phyloP scores from a whole-genome alignment of 257 asterid genomes.

The Coffea eugenioides region DNA sequence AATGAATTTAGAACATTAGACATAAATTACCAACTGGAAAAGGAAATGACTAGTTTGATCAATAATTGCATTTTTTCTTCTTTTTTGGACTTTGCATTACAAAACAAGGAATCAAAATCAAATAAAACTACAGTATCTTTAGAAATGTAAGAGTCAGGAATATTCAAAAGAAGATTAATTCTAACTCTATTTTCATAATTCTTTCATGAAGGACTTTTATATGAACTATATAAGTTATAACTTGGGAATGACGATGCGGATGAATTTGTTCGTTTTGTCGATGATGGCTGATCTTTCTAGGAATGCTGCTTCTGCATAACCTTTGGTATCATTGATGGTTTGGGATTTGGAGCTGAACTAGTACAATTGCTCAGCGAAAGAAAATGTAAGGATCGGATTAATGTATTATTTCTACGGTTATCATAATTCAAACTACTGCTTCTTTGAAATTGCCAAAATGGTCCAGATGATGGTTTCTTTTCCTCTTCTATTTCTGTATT shows the following conservation, averaged over 20 bases:
- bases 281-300: conserved; percentile 34
- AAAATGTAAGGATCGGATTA: conserved; percentile 56
- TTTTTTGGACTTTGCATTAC: conserved; percentile 63
- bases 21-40: not conserved
- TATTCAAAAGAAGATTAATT: conserved; percentile 68
- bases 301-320: conserved; percentile 48
- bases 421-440: conserved; percentile 64
- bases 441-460: conserved; percentile 77
- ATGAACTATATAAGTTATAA: conserved; percentile 25
- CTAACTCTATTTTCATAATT: conserved; percentile 52
- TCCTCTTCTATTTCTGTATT: conserved; percentile 26
- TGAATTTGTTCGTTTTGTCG: conserved; percentile 28
- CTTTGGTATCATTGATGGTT: conserved; percentile 26
- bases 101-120: conserved; percentile 68
- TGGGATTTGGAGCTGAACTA: conserved; percentile 70
- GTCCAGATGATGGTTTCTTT: conserved; percentile 26
- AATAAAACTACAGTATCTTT: conserved; percentile 57
- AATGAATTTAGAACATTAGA: not conserved
- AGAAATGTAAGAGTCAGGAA: conserved; percentile 57
- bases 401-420: conserved; percentile 28
- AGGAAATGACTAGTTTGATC: conserved; percentile 21
- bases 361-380: conserved; percentile 73
- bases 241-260: conserved; percentile 23
- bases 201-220: conserved; percentile 49
- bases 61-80: conserved; percentile 51